Evolutionary conservation across 495 filamentous ascomycete genomes (phyloP).

Genomic region (Penicillium riverlandense): DNA sequence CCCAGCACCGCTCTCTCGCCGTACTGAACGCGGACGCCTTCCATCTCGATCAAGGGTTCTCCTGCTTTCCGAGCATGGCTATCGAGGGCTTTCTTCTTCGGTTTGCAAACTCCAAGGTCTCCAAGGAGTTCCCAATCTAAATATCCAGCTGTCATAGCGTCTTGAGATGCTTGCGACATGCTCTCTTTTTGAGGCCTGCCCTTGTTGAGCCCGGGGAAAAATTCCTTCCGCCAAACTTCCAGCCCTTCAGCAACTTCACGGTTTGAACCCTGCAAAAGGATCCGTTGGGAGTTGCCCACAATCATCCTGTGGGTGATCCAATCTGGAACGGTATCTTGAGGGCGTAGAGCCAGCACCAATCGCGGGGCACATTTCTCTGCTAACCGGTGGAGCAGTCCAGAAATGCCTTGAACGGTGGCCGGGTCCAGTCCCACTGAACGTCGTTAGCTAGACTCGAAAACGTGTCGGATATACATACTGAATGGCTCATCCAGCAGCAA

Average conservation of each 20-base stretch:
- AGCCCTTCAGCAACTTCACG: conserved; percentile 11
- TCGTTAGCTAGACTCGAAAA: neutral
- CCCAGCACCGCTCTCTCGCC: conserved; percentile 69
- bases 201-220: too few species aligned
- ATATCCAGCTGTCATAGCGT: conserved; percentile 15
- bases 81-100: neutral
- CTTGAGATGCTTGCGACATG: conserved; percentile 5
- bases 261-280: conserved; percentile 36
- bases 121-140: conserved; percentile 24
- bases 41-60: conserved; percentile 78
- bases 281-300: conserved; percentile 51
- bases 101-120: conserved; percentile 14
- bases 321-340: conserved; percentile 77
- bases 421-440: conserved; percentile 78
- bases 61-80: conserved; percentile 15
- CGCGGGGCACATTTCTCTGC: conserved; percentile 58
- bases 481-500: conserved; percentile 91
- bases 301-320: conserved; percentile 83
- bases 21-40: conserved; percentile 73
- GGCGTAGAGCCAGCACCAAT: conserved; percentile 68
- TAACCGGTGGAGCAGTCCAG: conserved; percentile 57
- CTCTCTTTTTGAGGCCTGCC: neutral
- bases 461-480: conserved; percentile 39
- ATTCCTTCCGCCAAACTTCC: conserved; percentile 15
- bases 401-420: conserved; percentile 60